A percentile compares a stretch with the other conserved stretches of the same genome.
Conservation (phyloP, 2,329 filamentous ascomycete species). For the Trichoderma hamatum region DNA sequence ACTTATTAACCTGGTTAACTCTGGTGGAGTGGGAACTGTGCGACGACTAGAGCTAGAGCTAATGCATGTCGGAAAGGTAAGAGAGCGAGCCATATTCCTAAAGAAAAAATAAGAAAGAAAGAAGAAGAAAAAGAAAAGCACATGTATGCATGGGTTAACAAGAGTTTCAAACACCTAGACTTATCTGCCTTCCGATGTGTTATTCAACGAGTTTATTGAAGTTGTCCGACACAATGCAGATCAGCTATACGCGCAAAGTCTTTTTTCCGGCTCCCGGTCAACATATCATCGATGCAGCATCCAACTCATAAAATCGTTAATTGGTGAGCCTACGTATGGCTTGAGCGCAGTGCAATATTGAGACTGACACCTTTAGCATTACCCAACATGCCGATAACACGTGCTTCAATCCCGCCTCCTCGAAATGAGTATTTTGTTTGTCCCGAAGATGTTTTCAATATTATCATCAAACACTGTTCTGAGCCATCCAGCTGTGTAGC, state of each 20-base stretch:
- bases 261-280: constrained; percentile 38
- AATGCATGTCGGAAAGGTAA: constrained; percentile 55
- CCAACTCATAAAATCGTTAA: constrained; percentile 46
- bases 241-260: constrained; percentile 44
- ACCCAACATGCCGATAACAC: not conserved
- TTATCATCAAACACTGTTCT: not conserved
- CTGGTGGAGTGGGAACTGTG: constrained; percentile 45
- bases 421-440: not conserved
- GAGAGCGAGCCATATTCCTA: constrained; percentile 23
- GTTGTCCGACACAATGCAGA: constrained; percentile 48
- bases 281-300: constrained; percentile 49
- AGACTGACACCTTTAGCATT: not conserved
- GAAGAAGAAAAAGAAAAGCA: too few relatives aligned
- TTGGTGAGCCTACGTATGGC: constrained; percentile 31
- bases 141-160: constrained; percentile 28
- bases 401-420: not conserved
- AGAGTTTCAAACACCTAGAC: constrained; percentile 32
- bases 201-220: constrained; percentile 48
- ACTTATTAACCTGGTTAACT: constrained; percentile 42
- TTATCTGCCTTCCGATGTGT: constrained; percentile 41
- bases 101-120: too few relatives aligned
- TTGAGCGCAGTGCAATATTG: not conserved
- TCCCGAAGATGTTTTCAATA: not conserved
- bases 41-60: constrained; percentile 56
- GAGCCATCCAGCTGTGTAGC: constrained; percentile 30